A percentile compares a stretch with the other conserved stretches of the same genome.
These are phyloP conservation scores for Penicillium manginii DNA, from an alignment of 495 filamentous ascomycete genomes.

Conservation along the genomic window DNA sequence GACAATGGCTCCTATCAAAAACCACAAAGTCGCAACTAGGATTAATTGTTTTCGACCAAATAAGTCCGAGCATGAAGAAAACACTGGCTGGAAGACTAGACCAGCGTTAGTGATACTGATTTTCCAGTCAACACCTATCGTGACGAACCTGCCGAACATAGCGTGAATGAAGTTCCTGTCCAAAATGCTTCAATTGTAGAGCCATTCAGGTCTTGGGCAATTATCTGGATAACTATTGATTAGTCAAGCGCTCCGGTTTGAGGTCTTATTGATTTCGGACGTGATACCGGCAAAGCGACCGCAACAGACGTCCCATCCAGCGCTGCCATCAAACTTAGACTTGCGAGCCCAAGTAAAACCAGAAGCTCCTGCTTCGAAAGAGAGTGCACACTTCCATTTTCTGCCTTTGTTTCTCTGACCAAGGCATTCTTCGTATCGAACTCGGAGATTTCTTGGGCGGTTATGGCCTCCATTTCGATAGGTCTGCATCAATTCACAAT, in stretches of 20 bases:
- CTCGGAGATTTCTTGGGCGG: too few relatives aligned
- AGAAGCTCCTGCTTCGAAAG: not conserved
- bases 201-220: constrained; percentile 42
- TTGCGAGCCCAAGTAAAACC: constrained; percentile 32
- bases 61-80: constrained; percentile 33
- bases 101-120: too few relatives aligned
- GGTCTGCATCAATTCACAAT: too few relatives aligned
- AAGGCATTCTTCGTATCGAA: too few relatives aligned
- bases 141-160: constrained; percentile 39
- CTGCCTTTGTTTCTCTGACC: too few relatives aligned
- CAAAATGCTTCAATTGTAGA: constrained; percentile 59
- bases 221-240: constrained; percentile 15
- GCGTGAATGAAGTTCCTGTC: constrained; percentile 54
- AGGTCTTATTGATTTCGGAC: too few relatives aligned
- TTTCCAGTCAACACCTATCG: too few relatives aligned
- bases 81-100: constrained; percentile 36
- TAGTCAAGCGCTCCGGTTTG: not conserved
- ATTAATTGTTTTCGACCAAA: constrained; percentile 45
- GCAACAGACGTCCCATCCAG: constrained; percentile 73
- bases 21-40: constrained; percentile 50
- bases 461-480: too few relatives aligned
- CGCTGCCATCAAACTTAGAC: constrained; percentile 43
- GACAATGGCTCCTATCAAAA: constrained; percentile 58
- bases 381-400: too few relatives aligned
- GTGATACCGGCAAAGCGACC: constrained; percentile 70